Conservation (phyloP, 108 stramenopile genomes). For the Mediolabrus comicus region DNA sequence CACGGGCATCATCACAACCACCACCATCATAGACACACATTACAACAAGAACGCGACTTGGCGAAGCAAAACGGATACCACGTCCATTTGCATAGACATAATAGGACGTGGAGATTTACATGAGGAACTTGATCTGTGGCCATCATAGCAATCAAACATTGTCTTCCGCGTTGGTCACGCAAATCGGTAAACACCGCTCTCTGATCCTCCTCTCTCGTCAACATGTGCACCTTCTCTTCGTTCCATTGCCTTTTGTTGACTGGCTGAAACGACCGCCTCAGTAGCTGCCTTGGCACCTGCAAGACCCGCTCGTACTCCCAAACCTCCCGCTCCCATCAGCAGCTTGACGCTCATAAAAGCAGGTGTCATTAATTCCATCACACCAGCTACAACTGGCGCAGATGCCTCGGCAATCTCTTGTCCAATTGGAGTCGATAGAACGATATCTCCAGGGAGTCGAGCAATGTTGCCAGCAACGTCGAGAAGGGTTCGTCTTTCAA, state of each 20-base stretch:
- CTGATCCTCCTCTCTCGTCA: not conserved
- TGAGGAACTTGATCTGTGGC: too few species aligned
- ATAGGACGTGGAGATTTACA: not conserved
- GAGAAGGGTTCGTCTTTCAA: slow-evolving; percentile 75
- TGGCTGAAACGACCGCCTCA: slow-evolving; percentile 46
- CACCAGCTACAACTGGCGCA: slow-evolving; percentile 62
- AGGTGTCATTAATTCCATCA: slow-evolving; percentile 63
- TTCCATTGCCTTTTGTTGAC: slow-evolving; percentile 35
- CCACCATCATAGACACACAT: slow-evolving; percentile 11
- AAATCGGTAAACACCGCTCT: not conserved
- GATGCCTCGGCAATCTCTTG: slow-evolving; percentile 44
- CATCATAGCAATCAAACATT: too few species aligned
- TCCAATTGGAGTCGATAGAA: slow-evolving; percentile 70
- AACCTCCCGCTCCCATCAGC: slow-evolving; percentile 67
- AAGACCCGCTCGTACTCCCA: slow-evolving; percentile 55
- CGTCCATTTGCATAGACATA: slow-evolving; percentile 24
- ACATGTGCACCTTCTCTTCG: slow-evolving; percentile 10
- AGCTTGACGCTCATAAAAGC: slow-evolving; percentile 65
- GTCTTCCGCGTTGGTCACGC: too few species aligned
- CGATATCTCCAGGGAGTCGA: slow-evolving; percentile 66
- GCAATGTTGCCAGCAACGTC: slow-evolving; percentile 71
- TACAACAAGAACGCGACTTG: slow-evolving; percentile 26
- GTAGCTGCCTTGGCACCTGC: slow-evolving; percentile 69
- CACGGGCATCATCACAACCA: not conserved
- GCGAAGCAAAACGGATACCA: slow-evolving; percentile 20